A percentile compares a stretch with the other conserved stretches of the same genome.
Evolutionary conservation across 2,329 filamentous ascomycete species (phyloP).

Genomic region (Alternaria incomplexa): DNA sequence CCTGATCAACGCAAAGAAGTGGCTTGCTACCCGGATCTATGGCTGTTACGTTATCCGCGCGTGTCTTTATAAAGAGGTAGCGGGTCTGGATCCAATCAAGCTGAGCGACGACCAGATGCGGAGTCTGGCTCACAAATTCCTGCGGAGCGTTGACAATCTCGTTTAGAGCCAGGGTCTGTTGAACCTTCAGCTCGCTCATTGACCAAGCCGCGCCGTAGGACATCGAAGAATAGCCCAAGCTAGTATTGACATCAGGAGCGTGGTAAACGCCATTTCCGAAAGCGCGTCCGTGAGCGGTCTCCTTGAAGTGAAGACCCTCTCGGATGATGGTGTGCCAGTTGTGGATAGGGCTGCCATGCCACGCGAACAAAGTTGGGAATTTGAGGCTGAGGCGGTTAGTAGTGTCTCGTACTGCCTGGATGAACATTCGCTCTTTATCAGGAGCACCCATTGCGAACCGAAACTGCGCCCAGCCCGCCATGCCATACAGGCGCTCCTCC

Average conservation of each 20-base stretch:
- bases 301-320: constrained; percentile 76
- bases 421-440: constrained; percentile 83
- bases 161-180: constrained; percentile 72
- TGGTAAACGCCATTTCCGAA: constrained; percentile 86
- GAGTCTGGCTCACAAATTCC: constrained; percentile 62
- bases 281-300: constrained; percentile 68
- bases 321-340: constrained; percentile 95
- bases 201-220: constrained; percentile 61
- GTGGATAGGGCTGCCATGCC: constrained; percentile 76
- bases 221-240: constrained; percentile 56
- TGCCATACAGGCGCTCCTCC: constrained; percentile 65
- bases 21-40: constrained; percentile 25
- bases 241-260: constrained; percentile 64
- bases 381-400: constrained; percentile 48
- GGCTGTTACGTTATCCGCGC: neutral
- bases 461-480: constrained; percentile 77
- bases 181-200: constrained; percentile 67
- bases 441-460: constrained; percentile 86
- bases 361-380: constrained; percentile 79
- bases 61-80: constrained; percentile 71
- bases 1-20: constrained; percentile 46
- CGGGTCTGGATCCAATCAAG: constrained; percentile 89
- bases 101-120: constrained; percentile 75
- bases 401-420: constrained; percentile 63
- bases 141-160: constrained; percentile 80